Evolutionary conservation across 768 basidiomycete genomes (phyloP), one percentile per base, ranked within the genome.

Genomic region (Boletales sp.): DNA sequence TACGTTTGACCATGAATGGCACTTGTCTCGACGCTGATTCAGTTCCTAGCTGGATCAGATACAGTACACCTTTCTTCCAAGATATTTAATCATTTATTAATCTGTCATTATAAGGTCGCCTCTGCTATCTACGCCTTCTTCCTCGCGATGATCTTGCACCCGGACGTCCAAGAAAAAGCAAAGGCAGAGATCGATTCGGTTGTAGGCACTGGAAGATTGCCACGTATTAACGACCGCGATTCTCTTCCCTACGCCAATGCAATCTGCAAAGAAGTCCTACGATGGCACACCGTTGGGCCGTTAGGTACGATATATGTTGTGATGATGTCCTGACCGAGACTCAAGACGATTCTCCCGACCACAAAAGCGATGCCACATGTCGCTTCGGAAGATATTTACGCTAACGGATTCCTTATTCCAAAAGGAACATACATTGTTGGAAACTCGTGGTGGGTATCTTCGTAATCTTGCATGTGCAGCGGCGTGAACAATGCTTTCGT

Each of bases 31-130:
- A 4, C 15, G 21, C 18, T 13, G 5, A 1, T 46, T 13, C 5
- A 17, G 10, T 40, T 42, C 18, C 2, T 29, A 53, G 63, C 72
- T 45, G 79, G 73, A 10, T 74, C 79, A 0, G 80, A 81, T 52
- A 81, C 80, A 41, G 59, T 59, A 50, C 3, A 18, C 1, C 11
- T 32, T 67, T 70, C 34, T 27, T 27, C 24, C 24, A 27, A 5
- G 24, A 27, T 27, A 27, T 27, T 27, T 27, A 6, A 27, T 27
- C 3, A 13, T 12, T 2, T 13, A 13, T 15, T 13, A 5, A 13
- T 34, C 4, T 5, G 15, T 15, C 34, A 34, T 34, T 15, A 13
- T 34, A 12, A 59, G 64, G 17, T 44, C 1, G 50, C 53, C 27
- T 54, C 62, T 17, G 34, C 60, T 2, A 19, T 53, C 11, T 39